Percentiles rank a stretch among this genome's conserved stretches.
Evolutionary conservation across 345 rosid species (phyloP).

Genomic region (Salix udensis): DNA sequence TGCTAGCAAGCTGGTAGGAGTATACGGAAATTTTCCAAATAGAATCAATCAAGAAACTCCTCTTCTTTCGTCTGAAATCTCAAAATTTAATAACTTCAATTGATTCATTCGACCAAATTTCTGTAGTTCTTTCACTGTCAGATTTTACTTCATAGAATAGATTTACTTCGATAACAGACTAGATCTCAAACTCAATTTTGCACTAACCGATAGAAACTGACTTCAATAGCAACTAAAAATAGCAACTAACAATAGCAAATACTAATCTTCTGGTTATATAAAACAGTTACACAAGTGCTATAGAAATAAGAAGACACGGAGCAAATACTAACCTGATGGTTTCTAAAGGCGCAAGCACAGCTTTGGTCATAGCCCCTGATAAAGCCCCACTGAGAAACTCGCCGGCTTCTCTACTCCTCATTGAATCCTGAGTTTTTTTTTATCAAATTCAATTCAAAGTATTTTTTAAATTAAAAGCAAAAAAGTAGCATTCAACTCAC

Average conservation of each 20-base stretch:
- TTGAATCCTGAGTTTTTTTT: slow-evolving; percentile 51
- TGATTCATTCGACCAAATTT: background rate
- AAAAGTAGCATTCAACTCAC: background rate
- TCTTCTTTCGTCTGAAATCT: background rate
- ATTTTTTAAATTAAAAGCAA: background rate
- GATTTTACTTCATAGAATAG: background rate
- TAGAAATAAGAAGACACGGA: background rate
- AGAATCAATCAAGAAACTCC: too few species aligned
- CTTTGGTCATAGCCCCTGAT: slow-evolving; percentile 99
- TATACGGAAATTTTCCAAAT: background rate
- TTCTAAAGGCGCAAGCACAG: slow-evolving; percentile 96
- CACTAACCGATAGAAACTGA: background rate
- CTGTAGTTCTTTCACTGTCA: background rate
- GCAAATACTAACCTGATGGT: slow-evolving; percentile 67
- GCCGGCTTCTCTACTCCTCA: slow-evolving; percentile 70
- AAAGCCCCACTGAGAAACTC: slow-evolving; percentile 97
- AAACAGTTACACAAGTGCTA: background rate
- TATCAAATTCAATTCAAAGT: slow-evolving; percentile 7
- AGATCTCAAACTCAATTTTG: background rate
- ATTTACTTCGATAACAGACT: background rate
- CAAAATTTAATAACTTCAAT: background rate
- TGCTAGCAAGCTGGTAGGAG: background rate
- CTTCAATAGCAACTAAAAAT: background rate
- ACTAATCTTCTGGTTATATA: background rate
- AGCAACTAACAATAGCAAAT: background rate